Evolutionary conservation across 768 basidiomycete species (phyloP), one percentile per base, ranked within the genome.

Genomic region (Psilocybe subaeruginosa): DNA sequence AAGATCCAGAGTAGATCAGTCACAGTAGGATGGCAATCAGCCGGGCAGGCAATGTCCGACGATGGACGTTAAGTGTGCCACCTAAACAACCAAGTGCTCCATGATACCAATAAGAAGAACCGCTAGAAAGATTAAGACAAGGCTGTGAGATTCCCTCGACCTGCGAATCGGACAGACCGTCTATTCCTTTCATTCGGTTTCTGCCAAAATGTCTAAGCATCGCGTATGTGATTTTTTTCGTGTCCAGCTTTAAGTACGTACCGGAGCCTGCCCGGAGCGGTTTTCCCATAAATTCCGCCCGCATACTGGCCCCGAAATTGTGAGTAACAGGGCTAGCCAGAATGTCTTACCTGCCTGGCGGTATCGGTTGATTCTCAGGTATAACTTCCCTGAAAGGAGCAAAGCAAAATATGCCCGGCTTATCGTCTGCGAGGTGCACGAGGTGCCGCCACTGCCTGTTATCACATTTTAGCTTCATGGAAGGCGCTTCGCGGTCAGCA

Each of bases 111-210:
- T 31, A 35, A 41, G n/a, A 54, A 31, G 54, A 16, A 30, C 35
- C 59, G 52, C 51, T 54, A 53, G 33, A 54, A 53, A 53, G 29
- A 60, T 54, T 43, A 27, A 48, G 19, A 56, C n/a, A 54, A n/a
- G 9, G 47, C 47, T 17, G 8, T 30, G 54, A n/a, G 19, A 41
- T 43, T 43, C 41, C 41, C 41, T 43, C 19, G 47, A 53, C 37
- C 27, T 16, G 37, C 23, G 54, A 35, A 46, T 11, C 23, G 30
- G 9, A 4, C 4, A 11, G 14, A 16, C 11, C 12, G 41, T 43
- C 41, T 35, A 49, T 46, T 27, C 35, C 46, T 54, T 53, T 31
- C 37, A 49, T 50, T 54, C 54, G 54, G 16, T 50, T 17, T 54
- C 47, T 55, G 33, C 53, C n/a, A 46, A 46, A 53, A 43, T 3